These are phyloP conservation scores for Lolium multiflorum DNA, from an alignment of 176 grass and related monocot species.

Conservation along the genomic window DNA sequence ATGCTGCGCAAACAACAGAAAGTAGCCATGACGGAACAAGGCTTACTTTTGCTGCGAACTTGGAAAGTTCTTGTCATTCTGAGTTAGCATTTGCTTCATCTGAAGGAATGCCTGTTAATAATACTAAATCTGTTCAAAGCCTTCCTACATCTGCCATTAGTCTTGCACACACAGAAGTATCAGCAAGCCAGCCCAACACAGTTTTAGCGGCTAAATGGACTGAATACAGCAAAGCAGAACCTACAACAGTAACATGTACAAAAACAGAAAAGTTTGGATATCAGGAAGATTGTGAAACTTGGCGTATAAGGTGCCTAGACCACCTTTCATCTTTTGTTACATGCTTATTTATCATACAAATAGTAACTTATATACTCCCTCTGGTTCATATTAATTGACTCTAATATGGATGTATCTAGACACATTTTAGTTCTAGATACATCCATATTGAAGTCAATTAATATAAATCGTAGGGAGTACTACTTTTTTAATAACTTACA, in stretches of 20 bases:
- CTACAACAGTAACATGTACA: slow-evolving; percentile 27
- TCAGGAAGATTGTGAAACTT: slow-evolving; percentile 62
- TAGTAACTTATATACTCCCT: neutral
- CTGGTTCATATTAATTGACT: no score
- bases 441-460: no score
- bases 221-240: slow-evolving; percentile 46
- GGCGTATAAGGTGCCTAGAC: slow-evolving; percentile 65
- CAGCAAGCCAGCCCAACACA: slow-evolving; percentile 29
- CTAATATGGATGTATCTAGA: no score
- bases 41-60: slow-evolving; percentile 40
- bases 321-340: slow-evolving; percentile 12
- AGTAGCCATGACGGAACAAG: slow-evolving; percentile 33
- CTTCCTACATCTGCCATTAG: slow-evolving; percentile 31
- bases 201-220: slow-evolving; percentile 42
- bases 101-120: slow-evolving; percentile 49
- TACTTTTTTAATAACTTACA: neutral
- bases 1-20: slow-evolving; percentile 34
- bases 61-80: slow-evolving; percentile 35
- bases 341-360: neutral
- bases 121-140: slow-evolving; percentile 45
- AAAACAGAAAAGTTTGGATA: slow-evolving; percentile 39
- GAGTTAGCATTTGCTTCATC: slow-evolving; percentile 54
- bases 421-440: no score
- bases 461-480: no score
- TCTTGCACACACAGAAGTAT: slow-evolving; percentile 29